A percentile compares a stretch with the other conserved stretches of the same genome.
Conservation (phyloP, 192 early-diverging fungal genomes). For the Jimgerdemannia lactiflua region DNA sequence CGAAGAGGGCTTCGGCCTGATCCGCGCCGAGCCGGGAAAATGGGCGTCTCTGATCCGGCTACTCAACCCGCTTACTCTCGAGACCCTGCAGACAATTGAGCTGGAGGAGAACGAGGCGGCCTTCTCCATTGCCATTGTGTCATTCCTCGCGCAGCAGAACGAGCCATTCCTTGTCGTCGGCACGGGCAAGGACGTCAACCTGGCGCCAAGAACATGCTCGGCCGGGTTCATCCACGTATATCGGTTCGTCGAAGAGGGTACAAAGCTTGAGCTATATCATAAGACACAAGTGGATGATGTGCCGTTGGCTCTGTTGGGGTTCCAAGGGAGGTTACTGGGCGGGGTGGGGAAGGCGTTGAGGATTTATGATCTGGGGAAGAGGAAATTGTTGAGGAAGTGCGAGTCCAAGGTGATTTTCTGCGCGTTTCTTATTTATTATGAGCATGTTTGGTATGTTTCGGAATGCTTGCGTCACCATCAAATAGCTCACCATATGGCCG, state of each 20-base stretch:
- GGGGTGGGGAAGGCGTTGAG: conserved; percentile 83
- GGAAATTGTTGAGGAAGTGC: conserved; percentile 87
- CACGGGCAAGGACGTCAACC: conserved; percentile 64
- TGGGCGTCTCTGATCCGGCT: conserved; percentile 90
- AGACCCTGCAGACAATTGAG: conserved; percentile 67
- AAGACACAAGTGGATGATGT: conserved; percentile 85
- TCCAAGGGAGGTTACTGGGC: conserved; percentile 89
- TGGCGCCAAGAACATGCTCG: conserved; percentile 67
- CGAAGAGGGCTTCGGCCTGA: conserved; percentile 79
- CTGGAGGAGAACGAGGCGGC: conserved; percentile 85
- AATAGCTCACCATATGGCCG: too few species aligned
- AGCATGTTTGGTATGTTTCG: too few species aligned
- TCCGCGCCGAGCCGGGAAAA: conserved; percentile 61
- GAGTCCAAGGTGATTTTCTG: conserved; percentile 62
- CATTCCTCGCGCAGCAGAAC: conserved; percentile 50
- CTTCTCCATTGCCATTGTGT: conserved; percentile 66
- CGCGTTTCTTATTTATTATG: background rate
- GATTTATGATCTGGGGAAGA: conserved; percentile 91
- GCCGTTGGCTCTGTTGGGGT: conserved; percentile 77
- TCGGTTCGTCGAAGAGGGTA: conserved; percentile 61
- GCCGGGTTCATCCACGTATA: conserved; percentile 75
- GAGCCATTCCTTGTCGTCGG: conserved; percentile 83
- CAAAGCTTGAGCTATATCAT: conserved; percentile 75
- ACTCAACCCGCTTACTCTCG: conserved; percentile 71
- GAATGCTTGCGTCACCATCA: too few species aligned